phyloP scores from a whole-genome alignment of 768 basidiomycete species.

The Termitomyces sp. region DNA sequence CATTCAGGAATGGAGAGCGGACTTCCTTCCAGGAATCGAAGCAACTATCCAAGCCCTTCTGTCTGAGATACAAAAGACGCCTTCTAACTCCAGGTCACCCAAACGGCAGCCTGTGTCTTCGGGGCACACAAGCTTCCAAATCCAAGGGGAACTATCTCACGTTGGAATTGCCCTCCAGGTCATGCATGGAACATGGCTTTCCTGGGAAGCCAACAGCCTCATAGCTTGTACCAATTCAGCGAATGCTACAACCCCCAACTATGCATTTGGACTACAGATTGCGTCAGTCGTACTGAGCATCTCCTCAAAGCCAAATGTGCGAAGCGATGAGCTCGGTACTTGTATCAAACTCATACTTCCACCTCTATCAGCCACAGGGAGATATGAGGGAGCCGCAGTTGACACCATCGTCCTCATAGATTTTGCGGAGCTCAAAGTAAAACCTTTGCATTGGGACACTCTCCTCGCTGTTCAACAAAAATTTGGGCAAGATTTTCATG shows the following conservation, averaged over 20 bases:
- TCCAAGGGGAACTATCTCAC: conserved; percentile 47
- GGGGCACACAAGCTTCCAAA: conserved; percentile 30
- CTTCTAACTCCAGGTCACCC: conserved; percentile 26
- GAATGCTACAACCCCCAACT: conserved; percentile 23
- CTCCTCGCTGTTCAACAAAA: conserved; percentile 81
- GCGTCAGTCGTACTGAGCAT: conserved; percentile 58
- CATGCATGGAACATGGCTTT: conserved; percentile 85
- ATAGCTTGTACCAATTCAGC: conserved; percentile 40
- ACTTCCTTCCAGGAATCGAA: conserved; percentile 73
- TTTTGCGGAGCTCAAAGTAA: conserved; percentile 66
- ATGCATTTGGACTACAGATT: conserved; percentile 60
- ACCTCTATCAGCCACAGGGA: conserved; percentile 56
- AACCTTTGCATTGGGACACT: conserved; percentile 81
- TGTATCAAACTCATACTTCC: conserved; percentile 64
- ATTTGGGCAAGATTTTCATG: conserved; percentile 86
- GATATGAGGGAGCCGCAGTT: conserved; percentile 41
- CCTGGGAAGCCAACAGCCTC: conserved; percentile 58
- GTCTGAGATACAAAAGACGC: conserved; percentile 49
- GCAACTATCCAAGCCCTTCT: conserved; percentile 59
- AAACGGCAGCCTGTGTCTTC: conserved; percentile 22
- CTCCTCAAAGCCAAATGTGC: conserved; percentile 36
- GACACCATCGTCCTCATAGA: conserved; percentile 59
- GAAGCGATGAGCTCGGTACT: conserved; percentile 32
- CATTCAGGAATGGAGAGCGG: conserved; percentile 75
- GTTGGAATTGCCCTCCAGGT: conserved; percentile 67